These are phyloP conservation scores for Sporisorium sorghi DNA, from an alignment of 1,284 basidiomycete species.

Conservation along the genomic window DNA sequence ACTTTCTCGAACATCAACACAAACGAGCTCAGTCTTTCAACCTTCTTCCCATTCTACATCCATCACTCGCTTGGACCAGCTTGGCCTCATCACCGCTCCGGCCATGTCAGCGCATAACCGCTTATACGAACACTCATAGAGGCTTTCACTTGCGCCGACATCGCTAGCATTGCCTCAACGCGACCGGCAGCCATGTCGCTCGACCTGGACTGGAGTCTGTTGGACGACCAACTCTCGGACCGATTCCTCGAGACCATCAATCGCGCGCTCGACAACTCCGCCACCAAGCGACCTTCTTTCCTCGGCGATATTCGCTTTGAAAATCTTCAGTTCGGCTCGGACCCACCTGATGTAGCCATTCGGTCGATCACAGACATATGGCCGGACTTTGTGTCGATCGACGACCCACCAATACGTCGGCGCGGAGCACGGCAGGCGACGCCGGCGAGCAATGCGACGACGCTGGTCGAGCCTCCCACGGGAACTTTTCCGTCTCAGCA, in stretches of 20 bases:
- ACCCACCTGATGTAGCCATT: constrained; percentile 85
- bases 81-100: not conserved
- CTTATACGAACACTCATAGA: not conserved
- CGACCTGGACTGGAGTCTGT: constrained; percentile 74
- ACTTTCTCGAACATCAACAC: constrained; percentile 14
- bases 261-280: constrained; percentile 75
- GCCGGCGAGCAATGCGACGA: constrained; percentile 37
- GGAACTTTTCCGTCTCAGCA: constrained; percentile 9
- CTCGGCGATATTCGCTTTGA: constrained; percentile 89
- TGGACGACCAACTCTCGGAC: constrained; percentile 78
- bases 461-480: constrained; percentile 27
- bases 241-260: constrained; percentile 84
- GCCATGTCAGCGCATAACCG: not conserved
- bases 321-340: constrained; percentile 86
- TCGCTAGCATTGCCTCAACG: not conserved
- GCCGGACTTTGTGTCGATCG: constrained; percentile 77
- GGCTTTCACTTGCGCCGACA: not conserved
- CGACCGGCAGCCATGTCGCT: constrained; percentile 65
- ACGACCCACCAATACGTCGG: constrained; percentile 36
- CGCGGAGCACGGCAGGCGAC: constrained; percentile 30
- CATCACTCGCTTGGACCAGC: not conserved
- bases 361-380: constrained; percentile 93
- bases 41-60: not conserved
- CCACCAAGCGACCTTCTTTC: constrained; percentile 83
- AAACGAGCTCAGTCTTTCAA: not conserved